These are phyloP conservation scores for Arthrobotrys musiformis DNA, from an alignment of 2,329 filamentous ascomycete species.

Conservation along the genomic window DNA sequence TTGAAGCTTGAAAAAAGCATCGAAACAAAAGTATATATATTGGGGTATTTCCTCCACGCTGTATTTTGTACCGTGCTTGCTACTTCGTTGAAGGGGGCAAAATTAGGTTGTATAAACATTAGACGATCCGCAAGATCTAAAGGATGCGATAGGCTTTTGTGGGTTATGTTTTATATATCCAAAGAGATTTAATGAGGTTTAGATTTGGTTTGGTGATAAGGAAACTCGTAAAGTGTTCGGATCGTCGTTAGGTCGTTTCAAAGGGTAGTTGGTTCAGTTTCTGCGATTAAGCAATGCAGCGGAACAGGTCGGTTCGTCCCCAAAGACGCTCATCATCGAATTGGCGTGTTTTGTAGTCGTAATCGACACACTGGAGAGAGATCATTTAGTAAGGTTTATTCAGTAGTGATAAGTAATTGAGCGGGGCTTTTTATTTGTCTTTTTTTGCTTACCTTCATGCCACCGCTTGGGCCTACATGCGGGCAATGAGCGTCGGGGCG, in stretches of 20 bases:
- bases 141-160: background rate
- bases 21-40: background rate
- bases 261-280: background rate
- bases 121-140: background rate
- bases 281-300: conserved; percentile 9
- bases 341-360: conserved; percentile 32
- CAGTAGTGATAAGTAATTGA: background rate
- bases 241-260: background rate
- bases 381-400: background rate
- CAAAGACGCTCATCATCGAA: conserved; percentile 46
- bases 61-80: background rate
- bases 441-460: conserved; percentile 55
- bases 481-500: conserved; percentile 50
- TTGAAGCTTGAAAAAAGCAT: too few species aligned
- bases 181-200: background rate
- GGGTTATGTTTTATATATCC: background rate
- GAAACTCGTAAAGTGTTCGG: background rate
- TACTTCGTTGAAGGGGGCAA: background rate
- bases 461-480: conserved; percentile 48
- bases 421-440: too few species aligned
- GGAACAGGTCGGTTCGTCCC: conserved; percentile 41
- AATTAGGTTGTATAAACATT: conserved; percentile 27
- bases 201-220: background rate
- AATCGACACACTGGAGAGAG: conserved; percentile 38
- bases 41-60: background rate